Percentiles rank a stretch among this genome's conserved stretches.
phyloP scores from a whole-genome alignment of 202 grass and related monocot species.

The Musa balbisiana region DNA sequence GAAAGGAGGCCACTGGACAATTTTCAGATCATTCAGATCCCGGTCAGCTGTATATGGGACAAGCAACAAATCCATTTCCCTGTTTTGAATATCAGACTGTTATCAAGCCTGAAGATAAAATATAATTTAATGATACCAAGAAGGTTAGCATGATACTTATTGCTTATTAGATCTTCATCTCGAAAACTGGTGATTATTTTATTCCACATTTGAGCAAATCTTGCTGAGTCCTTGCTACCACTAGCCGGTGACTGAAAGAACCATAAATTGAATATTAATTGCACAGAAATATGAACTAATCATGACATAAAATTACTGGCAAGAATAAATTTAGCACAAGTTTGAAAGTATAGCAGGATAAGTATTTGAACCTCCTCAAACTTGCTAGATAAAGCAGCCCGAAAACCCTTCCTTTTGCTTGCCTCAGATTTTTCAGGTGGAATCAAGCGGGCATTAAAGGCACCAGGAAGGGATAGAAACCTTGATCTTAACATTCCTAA shows the following conservation, averaged over 20 bases:
- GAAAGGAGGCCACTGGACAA: conserved; percentile 18
- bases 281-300: background rate
- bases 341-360: background rate
- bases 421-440: conserved; percentile 46
- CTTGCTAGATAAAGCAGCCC: conserved; percentile 63
- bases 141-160: conserved; percentile 38
- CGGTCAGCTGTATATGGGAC: conserved; percentile 81
- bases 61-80: conserved; percentile 90
- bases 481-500: conserved; percentile 87
- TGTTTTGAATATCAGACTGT: conserved; percentile 16
- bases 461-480: conserved; percentile 53
- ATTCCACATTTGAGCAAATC: conserved; percentile 97
- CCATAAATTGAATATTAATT: background rate
- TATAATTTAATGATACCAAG: conserved; percentile 4
- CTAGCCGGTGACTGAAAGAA: conserved; percentile 45
- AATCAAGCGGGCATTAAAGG: conserved; percentile 70
- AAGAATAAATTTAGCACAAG: background rate
- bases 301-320: conserved; percentile 18
- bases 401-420: conserved; percentile 57
- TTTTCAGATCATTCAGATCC: conserved; percentile 35
- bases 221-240: conserved; percentile 48
- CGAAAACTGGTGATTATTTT: conserved; percentile 92
- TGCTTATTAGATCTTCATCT: conserved; percentile 71
- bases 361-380: conserved; percentile 43
- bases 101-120: conserved; percentile 13